Percentiles rank a stretch among this genome's conserved stretches.
Conservation (phyloP, 208 protist species). For the Leishmania major region DNA sequence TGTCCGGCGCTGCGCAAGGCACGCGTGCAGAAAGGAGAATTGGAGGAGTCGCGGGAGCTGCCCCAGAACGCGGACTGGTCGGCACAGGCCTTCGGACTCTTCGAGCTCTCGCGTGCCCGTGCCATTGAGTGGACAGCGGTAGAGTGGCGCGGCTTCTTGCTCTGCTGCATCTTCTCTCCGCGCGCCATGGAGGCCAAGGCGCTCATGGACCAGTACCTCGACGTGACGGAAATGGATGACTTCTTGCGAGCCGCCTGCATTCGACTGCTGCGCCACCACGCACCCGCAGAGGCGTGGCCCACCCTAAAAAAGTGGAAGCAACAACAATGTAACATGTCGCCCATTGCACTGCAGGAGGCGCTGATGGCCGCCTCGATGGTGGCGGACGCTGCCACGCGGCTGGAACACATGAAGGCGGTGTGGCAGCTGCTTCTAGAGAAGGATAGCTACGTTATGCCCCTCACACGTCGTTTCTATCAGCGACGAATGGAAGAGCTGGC, state of each 20-base stretch:
- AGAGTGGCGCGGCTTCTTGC: constrained; percentile 88
- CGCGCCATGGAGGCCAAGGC: constrained; percentile 65
- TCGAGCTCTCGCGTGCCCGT: constrained; percentile 60
- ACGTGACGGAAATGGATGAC: constrained; percentile 69
- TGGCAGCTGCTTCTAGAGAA: constrained; percentile 59
- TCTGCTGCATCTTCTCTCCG: constrained; percentile 84
- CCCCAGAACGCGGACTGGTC: constrained; percentile 87
- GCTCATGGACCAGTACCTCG: constrained; percentile 58
- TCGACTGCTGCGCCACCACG: constrained; percentile 80
- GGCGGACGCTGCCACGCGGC: constrained; percentile 27
- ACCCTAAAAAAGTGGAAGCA: constrained; percentile 48
- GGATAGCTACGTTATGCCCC: constrained; percentile 89
- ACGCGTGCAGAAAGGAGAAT: constrained; percentile 67
- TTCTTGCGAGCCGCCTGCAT: constrained; percentile 84
- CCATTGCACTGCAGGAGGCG: constrained; percentile 84
- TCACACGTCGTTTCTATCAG: constrained; percentile 72
- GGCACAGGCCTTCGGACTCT: constrained; percentile 66
- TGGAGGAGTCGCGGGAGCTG: constrained; percentile 66
- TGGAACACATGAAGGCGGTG: constrained; percentile 37
- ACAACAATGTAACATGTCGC: constrained; percentile 49
- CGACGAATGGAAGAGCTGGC: constrained; percentile 41
- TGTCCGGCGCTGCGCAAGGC: constrained; percentile 73
- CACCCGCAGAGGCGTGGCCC: constrained; percentile 43
- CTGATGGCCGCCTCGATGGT: constrained; percentile 74
- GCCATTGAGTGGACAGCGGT: constrained; percentile 83